Base-by-base conservation (phyloP, 148 eudicot genomes). In the Rhododendron vialii region DNA sequence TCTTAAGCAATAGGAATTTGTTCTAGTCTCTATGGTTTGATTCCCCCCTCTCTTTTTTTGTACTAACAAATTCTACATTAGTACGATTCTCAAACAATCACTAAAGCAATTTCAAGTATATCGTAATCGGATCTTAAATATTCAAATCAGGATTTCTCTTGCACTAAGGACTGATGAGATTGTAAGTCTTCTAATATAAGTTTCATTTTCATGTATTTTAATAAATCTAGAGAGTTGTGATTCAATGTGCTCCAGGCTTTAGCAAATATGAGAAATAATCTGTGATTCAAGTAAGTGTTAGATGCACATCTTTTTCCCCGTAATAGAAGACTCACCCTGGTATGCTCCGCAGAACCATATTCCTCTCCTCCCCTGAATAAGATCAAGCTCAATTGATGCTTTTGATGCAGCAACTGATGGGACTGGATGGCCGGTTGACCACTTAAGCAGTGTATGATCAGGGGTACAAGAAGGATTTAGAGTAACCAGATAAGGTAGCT, bases 321-420 rank as follows among this genome's bases (percentile, higher is more conserved):
- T 11, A 67, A 55, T 18, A 36, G 28, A 51, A 82, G 22, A 2
- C 78, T 87, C 83, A 95, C 99, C 98, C 89, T 93, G 99, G 91
- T 98, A 95, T 81, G 98, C 98, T 85, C 99, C 99, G 88, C 98
- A 95, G 82, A 95, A 98, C 99, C 99, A 98, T 84, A 98, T 91
- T 86, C 98, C 93, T 85, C 99, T 91, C 90, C 91, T 93, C 83
- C 99, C 99, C 94, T 98, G 99, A 90, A 97, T 94, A 35, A 81
- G 81, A 85, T 78, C 82, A 80, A 97, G 91, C 91, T 93, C 92
- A 82, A 86, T 77, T 83, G 98, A 93, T 86, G 99, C 96, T 89
- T 95, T 94, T 85, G 98, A 88, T 87, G 99, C 96, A 63, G 98
- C 95, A 83, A 95, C 96, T 28, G 98, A 94, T 57, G 99, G 99